Evolutionary conservation across 176 grass and related monocot species (phyloP).

Genomic region (Avena sativa): DNA sequence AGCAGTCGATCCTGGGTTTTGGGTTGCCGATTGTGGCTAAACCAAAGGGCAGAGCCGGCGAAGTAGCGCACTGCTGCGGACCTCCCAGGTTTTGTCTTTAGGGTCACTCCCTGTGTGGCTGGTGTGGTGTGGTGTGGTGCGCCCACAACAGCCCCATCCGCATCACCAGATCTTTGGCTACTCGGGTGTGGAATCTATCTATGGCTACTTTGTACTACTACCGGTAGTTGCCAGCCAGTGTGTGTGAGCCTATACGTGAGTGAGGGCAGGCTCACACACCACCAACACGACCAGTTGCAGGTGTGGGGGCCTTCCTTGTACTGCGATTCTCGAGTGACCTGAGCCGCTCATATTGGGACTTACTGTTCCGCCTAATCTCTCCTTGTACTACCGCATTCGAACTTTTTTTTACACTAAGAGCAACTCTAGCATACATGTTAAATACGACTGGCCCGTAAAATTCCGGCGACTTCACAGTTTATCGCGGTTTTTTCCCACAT

Average conservation of each 20-base stretch:
- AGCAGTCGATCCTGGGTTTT: no score
- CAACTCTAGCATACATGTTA: no score
- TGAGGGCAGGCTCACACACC: conserved; percentile 45
- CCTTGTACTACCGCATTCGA: background rate
- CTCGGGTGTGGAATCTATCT: conserved; percentile 15
- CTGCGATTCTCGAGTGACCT: background rate
- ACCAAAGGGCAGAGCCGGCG: conserved; percentile 24
- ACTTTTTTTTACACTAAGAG: background rate
- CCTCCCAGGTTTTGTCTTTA: conserved; percentile 33
- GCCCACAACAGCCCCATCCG: conserved; percentile 16
- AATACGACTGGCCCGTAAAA: no score
- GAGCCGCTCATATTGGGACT: background rate
- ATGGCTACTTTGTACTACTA: background rate
- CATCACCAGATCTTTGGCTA: conserved; percentile 36
- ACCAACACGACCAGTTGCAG: background rate
- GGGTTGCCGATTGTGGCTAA: conserved; percentile 28
- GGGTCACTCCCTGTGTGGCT: conserved; percentile 13
- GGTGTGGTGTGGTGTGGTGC: background rate
- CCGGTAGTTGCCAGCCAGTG: background rate
- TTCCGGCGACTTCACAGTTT: no score
- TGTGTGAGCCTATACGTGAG: background rate
- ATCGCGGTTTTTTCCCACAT: no score
- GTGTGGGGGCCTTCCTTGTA: background rate
- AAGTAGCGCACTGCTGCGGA: conserved; percentile 12
- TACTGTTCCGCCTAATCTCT: background rate